A percentile compares a stretch with the other conserved stretches of the same genome.
Evolutionary conservation across 2,329 filamentous ascomycete species (phyloP).

Genomic region (Pseudogymnoascus sp.): DNA sequence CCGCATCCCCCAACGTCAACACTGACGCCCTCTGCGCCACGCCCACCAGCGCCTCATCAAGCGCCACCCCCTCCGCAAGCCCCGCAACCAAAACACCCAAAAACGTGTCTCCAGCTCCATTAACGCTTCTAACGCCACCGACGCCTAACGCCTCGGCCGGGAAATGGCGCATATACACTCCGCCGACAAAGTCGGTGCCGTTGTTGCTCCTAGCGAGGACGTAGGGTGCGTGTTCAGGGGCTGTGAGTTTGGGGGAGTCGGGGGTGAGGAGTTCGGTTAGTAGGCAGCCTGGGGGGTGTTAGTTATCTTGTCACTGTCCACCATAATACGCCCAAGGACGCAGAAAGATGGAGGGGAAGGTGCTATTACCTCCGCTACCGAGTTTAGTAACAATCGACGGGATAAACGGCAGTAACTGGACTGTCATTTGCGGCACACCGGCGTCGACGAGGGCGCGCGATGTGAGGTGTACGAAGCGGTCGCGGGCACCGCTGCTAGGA

Average conservation of each 20-base stretch:
- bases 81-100: slow-evolving; percentile 77
- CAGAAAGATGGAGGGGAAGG: too few relatives aligned
- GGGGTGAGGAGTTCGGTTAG: slow-evolving; percentile 60
- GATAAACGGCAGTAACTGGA: slow-evolving; percentile 82
- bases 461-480: slow-evolving; percentile 63
- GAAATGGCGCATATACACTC: slow-evolving; percentile 68
- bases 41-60: slow-evolving; percentile 55
- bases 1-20: slow-evolving; percentile 63
- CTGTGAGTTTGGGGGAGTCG: slow-evolving; percentile 58
- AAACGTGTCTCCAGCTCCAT: slow-evolving; percentile 91
- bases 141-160: slow-evolving; percentile 52
- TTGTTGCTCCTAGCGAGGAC: slow-evolving; percentile 57
- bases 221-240: slow-evolving; percentile 55
- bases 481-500: slow-evolving; percentile 56
- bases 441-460: slow-evolving; percentile 59
- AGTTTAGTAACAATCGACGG: slow-evolving; percentile 80
- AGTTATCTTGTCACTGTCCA: too few relatives aligned
- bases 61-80: slow-evolving; percentile 42
- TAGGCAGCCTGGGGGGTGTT: slow-evolving; percentile 49
- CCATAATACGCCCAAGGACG: too few relatives aligned
- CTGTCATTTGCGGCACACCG: slow-evolving; percentile 72
- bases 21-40: slow-evolving; percentile 76
- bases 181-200: slow-evolving; percentile 50
- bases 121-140: slow-evolving; percentile 73
- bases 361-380: slow-evolving; percentile 44